Evolutionary conservation across 2,329 filamentous ascomycete genomes (phyloP), one percentile per base, ranked within the genome.

Genomic region (Ophiostoma ips): DNA sequence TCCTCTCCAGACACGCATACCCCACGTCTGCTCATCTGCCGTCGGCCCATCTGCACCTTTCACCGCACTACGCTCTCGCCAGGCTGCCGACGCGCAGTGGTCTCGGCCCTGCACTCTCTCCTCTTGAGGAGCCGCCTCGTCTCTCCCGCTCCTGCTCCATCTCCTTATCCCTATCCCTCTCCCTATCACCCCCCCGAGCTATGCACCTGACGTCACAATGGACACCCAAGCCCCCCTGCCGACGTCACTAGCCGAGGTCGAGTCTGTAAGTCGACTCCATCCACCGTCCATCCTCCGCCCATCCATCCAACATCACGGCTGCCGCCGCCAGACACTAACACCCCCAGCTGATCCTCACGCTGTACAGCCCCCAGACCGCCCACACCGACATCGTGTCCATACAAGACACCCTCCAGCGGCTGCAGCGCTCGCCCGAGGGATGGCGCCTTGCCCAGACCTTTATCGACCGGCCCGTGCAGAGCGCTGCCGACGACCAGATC

Each of bases 361-460:
- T 79, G 6, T 79, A 79, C 57, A 64, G 71, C 51, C 73, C 73
- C 7, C 49, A 46, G 31, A 73, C 71, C 33, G 51, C 68, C 0
- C 70, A 73, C 37, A 66, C 70, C 33, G 64, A 63, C 18, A 71
- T 79, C 48, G 62, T 69, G 11, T 65, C 64, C 18, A 72, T 73
- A 45, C 86, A 96, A 62, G 79, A 84, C 51, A 78, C 82, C 13
- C 71, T 98, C 13, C 86, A 92, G 55, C 72, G 73, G 24, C 69
- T 95, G 16, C 92, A 96, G 62, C 79, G 79, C 57, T 85, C 87
- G 2, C 72, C 81, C 2, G 74, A 86, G 59, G 90, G 88, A 50
- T 98, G 92, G 92, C 75, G 84, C 50, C 73, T 95, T 43, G 88
- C 87, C 18, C 81, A 90, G 60, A 77, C 79, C 48, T 71, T 96